Evolutionary conservation across 495 filamentous ascomycete genomes (phyloP), one percentile per base, ranked within the genome.

Genomic region (Xylaria bambusicola): DNA sequence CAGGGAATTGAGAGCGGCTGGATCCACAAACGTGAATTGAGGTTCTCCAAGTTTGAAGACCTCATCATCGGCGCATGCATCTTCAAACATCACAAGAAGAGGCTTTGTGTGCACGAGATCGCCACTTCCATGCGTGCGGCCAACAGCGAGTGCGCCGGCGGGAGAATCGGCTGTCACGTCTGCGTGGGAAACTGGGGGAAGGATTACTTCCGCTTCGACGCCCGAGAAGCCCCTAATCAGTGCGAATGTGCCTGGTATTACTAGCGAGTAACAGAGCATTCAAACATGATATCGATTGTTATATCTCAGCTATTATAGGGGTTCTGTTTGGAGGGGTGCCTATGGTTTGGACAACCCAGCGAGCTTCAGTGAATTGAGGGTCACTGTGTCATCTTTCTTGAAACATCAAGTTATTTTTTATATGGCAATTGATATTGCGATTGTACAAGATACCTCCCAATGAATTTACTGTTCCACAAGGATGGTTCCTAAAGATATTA

Each of bases 161-260:
- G 48, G 1, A 51, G 23, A 17, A 31, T 51, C 3, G 48, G 48
- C 21, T 51, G 48, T 15, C 48, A 51, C 24, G 48, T 24, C 24
- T 51, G 48, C 13, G 5, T 51, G 29, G n/a, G 17, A 6, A 35
- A 51, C n/a, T 51, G 48, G 48, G n/a, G 36, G 29, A 51, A 51
- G 29, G 48, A 51, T 23, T 51, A 51, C 31, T 51, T 51, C 48
- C 48, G 48, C 27, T 51, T 51, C 29, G 15, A 27, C 10, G 29
- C 48, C 29, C 5, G 3, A 17, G 48, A 51, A 17, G 48, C 48
- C 2, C 48, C 48, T 13, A 36, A 36, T 9, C 29, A 51, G 29
- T 51, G 48, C 48, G 48, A 51, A 24, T 51, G 48, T 15, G 48
- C 48, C 4, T 51, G 48, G 48, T 15, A 47, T 47, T 47, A 26